phyloP scores from a whole-genome alignment of 306 rosid species.

The Hylodesmum podocarpum region DNA sequence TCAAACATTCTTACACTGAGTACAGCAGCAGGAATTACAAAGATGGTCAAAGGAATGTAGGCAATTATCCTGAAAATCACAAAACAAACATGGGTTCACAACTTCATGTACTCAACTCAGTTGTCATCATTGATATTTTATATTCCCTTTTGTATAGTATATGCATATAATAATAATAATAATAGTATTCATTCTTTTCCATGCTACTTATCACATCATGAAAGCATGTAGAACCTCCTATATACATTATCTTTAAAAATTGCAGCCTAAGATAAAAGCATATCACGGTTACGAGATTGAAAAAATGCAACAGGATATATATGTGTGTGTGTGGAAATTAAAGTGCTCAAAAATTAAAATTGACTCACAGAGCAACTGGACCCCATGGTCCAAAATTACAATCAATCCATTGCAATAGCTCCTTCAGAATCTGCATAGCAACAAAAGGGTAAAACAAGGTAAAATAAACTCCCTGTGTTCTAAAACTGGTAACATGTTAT shows the following conservation, averaged over 20 bases:
- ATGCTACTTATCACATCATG: background rate
- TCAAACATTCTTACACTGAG: conserved; percentile 64
- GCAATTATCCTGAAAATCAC: conserved; percentile 68
- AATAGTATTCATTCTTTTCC: background rate
- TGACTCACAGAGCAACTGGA: conserved; percentile 73
- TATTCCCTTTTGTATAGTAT: background rate
- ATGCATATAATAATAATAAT: background rate
- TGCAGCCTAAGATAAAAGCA: background rate
- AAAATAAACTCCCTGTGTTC: background rate
- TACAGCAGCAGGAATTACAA: conserved; percentile 92
- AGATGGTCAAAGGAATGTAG: conserved; percentile 82
- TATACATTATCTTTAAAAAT: background rate
- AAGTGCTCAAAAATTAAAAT: background rate
- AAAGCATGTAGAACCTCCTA: conserved; percentile 16
- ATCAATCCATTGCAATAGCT: conserved; percentile 76
- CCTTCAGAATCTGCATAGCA: conserved; percentile 62
- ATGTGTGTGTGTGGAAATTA: background rate
- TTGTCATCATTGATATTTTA: background rate
- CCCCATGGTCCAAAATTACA: conserved; percentile 87
- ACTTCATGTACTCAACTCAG: conserved; percentile 9
- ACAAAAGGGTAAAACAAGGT: background rate
- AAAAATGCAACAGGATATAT: conserved; percentile 4
- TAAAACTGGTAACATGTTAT: background rate
- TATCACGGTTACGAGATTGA: background rate
- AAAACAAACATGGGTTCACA: conserved; percentile 4